Evolutionary conservation across 2,329 filamentous ascomycete species (phyloP).

Genomic region (Gaeumannomyces tritici): DNA sequence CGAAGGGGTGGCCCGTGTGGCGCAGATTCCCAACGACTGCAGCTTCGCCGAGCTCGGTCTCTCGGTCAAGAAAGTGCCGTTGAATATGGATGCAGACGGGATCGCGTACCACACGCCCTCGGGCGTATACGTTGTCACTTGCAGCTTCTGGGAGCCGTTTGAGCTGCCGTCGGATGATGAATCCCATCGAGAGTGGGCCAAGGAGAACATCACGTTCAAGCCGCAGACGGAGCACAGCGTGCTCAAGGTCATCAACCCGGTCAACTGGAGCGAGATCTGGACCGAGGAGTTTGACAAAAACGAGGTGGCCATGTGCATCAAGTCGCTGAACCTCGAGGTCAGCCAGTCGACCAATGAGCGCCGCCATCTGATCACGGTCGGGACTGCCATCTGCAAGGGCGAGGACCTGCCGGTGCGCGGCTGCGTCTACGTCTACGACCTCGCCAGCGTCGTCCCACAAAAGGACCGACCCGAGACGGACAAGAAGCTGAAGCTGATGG

Average conservation of each 20-base stretch:
- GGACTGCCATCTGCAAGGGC: constrained; percentile 76
- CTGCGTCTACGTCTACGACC: constrained; percentile 80
- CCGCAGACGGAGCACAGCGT: constrained; percentile 64
- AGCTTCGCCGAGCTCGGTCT: constrained; percentile 69
- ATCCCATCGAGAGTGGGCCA: constrained; percentile 69
- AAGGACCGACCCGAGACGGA: constrained; percentile 79
- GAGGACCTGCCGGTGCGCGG: constrained; percentile 85
- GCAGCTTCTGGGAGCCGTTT: constrained; percentile 59
- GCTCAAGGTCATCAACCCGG: constrained; percentile 70
- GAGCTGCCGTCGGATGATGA: constrained; percentile 81
- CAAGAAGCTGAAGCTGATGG: constrained; percentile 73
- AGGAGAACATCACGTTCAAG: constrained; percentile 53
- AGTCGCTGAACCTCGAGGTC: constrained; percentile 76
- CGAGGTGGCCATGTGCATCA: constrained; percentile 73
- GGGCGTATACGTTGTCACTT: constrained; percentile 67
- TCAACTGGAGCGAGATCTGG: constrained; percentile 71
- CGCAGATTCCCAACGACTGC: constrained; percentile 56
- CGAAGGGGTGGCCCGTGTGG: constrained; percentile 63
- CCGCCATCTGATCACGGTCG: constrained; percentile 71
- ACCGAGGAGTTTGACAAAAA: constrained; percentile 61
- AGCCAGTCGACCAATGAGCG: constrained; percentile 87
- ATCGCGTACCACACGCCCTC: constrained; percentile 70
- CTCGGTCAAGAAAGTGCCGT: constrained; percentile 59
- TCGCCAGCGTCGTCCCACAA: constrained; percentile 85
- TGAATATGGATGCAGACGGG: constrained; percentile 62